Evolutionary conservation across 2,329 filamentous ascomycete species (phyloP), one percentile per base, ranked within the genome.

Genomic region (Emmonsia crescens): DNA sequence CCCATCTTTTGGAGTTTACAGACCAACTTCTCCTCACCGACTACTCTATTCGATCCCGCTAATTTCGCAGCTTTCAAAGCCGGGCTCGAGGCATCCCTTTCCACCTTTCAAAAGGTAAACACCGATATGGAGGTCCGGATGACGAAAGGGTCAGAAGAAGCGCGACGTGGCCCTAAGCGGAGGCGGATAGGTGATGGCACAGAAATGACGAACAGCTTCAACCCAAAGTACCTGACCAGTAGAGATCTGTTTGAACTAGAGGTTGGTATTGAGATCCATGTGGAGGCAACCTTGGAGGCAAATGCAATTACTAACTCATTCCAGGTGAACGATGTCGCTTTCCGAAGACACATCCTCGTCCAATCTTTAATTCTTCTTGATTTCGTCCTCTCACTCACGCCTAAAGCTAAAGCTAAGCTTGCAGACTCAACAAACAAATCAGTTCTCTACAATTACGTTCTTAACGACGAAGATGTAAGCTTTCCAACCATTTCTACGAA

Each of bases 171-270:
- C 5, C 76, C 73, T 36, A 96, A 92, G 75, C 84, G 90, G 61
- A 95, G 92, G 73, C 80, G 83, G 51, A 80, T 82, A 12, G 81
- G 77, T 33, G 81, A 84, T 59, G 83, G 84, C 8, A 80, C 83
- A 57, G 86, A 87, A 64, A 77, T 86, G 58, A 81, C 85, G 29
- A 88, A 85, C 70, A 86, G 84, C 29, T 97, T 96, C 77, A 99
- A 99, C 69, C 93, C 95, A 1, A 99, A 97, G 72, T 99, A 99
- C 72, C 82, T 99, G 21, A 99, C 94, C n/a, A 97, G 92, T 73
- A 84, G 89, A 66, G 95, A 99, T 72, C 80, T 99, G 1, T 99
- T 99, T 74, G 91, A 95, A 69, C 83, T 99, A 54, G 94, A 99
- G 82, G 89, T 91, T 80, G 63, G 77, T 60, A 29, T 27, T 31